Percentiles rank a stretch among this genome's conserved stretches.
These are phyloP conservation scores for Cystobasidium tubakii DNA, from an alignment of 768 basidiomycete species.

Conservation along the genomic window DNA sequence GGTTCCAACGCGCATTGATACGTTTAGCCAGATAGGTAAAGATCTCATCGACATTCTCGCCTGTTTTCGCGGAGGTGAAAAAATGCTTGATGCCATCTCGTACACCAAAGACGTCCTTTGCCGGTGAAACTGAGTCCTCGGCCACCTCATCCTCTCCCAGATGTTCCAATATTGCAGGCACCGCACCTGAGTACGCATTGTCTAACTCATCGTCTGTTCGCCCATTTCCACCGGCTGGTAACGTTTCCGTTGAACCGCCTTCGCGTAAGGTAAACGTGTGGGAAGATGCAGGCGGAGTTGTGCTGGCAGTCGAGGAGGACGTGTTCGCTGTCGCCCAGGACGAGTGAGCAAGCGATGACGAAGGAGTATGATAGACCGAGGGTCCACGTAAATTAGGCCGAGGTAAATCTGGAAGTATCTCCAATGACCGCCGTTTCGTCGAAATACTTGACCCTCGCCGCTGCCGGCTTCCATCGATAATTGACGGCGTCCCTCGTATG, in stretches of 20 bases:
- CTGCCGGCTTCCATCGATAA: background rate
- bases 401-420: constrained; percentile 19
- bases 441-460: constrained; percentile 18
- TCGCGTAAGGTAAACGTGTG: background rate
- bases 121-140: background rate
- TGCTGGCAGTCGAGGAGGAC: constrained; percentile 1
- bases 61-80: constrained; percentile 23
- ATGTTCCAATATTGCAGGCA: background rate
- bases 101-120: constrained; percentile 24
- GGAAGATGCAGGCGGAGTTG: background rate
- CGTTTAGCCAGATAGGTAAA: constrained; percentile 25
- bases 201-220: background rate
- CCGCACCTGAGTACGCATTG: background rate
- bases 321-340: constrained; percentile 12
- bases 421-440: constrained; percentile 21
- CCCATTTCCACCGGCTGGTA: background rate
- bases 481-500: background rate
- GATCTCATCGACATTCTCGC: constrained; percentile 30
- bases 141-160: background rate
- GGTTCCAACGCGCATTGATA: constrained; percentile 21
- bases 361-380: constrained; percentile 31
- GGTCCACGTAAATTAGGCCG: constrained; percentile 2
- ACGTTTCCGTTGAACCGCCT: background rate
- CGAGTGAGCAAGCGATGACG: constrained; percentile 1
- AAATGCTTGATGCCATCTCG: constrained; percentile 39